These are phyloP conservation scores for Haplographium delicatum DNA, from an alignment of 495 filamentous ascomycete genomes.

Conservation along the genomic window DNA sequence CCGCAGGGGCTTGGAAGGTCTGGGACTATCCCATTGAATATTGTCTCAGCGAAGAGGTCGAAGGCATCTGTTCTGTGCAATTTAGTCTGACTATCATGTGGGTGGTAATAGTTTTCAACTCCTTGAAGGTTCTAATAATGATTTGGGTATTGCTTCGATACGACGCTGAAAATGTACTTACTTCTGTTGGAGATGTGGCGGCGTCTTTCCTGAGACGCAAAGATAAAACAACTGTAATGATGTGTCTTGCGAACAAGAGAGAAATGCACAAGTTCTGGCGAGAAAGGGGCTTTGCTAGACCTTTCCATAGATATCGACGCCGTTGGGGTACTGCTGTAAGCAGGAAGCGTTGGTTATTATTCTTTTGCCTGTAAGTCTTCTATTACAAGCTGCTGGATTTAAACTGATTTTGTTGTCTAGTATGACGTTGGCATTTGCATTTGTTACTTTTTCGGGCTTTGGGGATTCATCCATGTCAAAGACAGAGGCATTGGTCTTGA, in stretches of 20 bases:
- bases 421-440: not conserved
- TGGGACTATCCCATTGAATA: constrained; percentile 8
- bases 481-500: constrained; percentile 3
- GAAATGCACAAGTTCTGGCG: constrained; percentile 3
- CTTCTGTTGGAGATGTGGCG: constrained; percentile 4
- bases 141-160: constrained; percentile 7
- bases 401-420: not conserved
- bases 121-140: constrained; percentile 3
- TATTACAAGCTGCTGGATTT: not conserved
- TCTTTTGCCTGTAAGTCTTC: constrained; percentile 5
- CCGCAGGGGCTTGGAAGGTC: constrained; percentile 1
- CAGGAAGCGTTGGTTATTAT: constrained; percentile 5
- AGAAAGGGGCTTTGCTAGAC: constrained; percentile 4
- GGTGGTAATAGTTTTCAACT: constrained; percentile 7
- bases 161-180: constrained; percentile 4
- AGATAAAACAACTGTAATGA: constrained; percentile 3
- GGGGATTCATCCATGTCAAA: constrained; percentile 9
- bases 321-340: constrained; percentile 6
- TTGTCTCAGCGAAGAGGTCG: not conserved
- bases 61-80: not conserved
- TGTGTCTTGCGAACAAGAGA: constrained; percentile 11
- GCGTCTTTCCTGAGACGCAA: not conserved
- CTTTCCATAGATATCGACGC: not conserved
- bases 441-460: constrained; percentile 5
- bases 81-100: constrained; percentile 6